Base-by-base conservation (phyloP, 192 early-diverging fungal genomes). In the Irineochytrium annulatum region DNA sequence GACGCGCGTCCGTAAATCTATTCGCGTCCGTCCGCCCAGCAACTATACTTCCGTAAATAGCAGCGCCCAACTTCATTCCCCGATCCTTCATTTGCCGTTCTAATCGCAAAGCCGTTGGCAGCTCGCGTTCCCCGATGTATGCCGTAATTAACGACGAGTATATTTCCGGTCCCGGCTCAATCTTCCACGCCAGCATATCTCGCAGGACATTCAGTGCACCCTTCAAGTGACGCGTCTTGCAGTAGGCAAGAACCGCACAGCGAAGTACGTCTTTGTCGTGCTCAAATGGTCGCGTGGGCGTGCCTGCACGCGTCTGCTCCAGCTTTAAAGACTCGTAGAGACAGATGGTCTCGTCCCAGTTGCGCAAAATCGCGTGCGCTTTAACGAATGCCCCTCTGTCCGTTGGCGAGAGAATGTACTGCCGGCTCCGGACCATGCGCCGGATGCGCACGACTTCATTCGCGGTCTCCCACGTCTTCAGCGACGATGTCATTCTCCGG, bases 291-390 rank as follows among this genome's bases (percentile, higher is more conserved):
- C 13, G n/a, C 13, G n/a, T 41, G 13, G n/a, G n/a, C n/a, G 29
- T 17, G 8, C 49, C 49, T 41, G 13, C 13, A 41, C 13, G n/a
- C 13, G 13, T 14, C 39, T 13, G 13, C n/a, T 41, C 13, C 6
- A 51, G 19, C 24, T 39, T 17, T 17, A 63, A 30, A 11, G 5
- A 16, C 11, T 60, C 51, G 29, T 39, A 59, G 1, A 67, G 28
- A 13, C 35, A 20, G 20, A 67, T 30, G 27, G 43, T 49, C 45
- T 67, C 65, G 1, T 20, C 29, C 22, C 28, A 28, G 52, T 67
- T 59, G 51, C 65, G 57, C 34, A 67, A 41, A 27, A 67, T 59
- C 14, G 57, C 45, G 30, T 60, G 32, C 14, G 65, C 57, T 28
- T 52, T 53, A 35, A 67, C n/a, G n/a, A n/a, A n/a, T n/a, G n/a